Evolutionary conservation across 192 early-diverging fungal species (phyloP).

Genomic region (Coemansia sp.): DNA sequence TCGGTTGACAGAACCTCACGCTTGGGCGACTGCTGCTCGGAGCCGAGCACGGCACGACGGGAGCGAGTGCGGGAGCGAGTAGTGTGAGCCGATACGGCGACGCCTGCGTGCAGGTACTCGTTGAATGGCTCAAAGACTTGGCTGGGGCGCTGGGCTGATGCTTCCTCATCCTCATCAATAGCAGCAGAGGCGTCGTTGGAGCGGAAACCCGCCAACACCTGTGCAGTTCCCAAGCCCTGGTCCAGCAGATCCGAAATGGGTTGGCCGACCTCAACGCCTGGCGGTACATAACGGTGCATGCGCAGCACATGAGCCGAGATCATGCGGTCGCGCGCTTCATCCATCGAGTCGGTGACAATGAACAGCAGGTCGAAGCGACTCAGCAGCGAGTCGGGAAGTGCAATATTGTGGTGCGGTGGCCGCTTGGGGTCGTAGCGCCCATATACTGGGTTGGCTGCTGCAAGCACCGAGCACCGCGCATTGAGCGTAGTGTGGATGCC

Average conservation of each 20-base stretch:
- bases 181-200: conserved; percentile 45
- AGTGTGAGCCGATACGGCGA: conserved; percentile 47
- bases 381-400: conserved; percentile 89
- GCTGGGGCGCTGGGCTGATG: conserved; percentile 55
- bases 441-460: conserved; percentile 94
- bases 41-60: conserved; percentile 23
- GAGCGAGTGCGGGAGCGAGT: conserved; percentile 12
- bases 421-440: conserved; percentile 87
- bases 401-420: conserved; percentile 90
- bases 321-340: conserved; percentile 77
- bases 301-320: conserved; percentile 92
- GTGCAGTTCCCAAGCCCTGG: conserved; percentile 32
- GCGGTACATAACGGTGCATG: conserved; percentile 89
- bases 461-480: conserved; percentile 93
- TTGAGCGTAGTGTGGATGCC: conserved; percentile 99
- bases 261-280: conserved; percentile 79
- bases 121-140: conserved; percentile 88
- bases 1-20: conserved; percentile 72
- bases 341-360: conserved; percentile 88
- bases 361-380: conserved; percentile 98
- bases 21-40: conserved; percentile 30
- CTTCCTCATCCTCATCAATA: conserved; percentile 48
- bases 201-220: conserved; percentile 27
- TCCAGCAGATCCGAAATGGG: conserved; percentile 48
- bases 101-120: conserved; percentile 74